Base-by-base conservation (phyloP, 495 filamentous ascomycete species). In the Lasiosphaeria ovina region DNA sequence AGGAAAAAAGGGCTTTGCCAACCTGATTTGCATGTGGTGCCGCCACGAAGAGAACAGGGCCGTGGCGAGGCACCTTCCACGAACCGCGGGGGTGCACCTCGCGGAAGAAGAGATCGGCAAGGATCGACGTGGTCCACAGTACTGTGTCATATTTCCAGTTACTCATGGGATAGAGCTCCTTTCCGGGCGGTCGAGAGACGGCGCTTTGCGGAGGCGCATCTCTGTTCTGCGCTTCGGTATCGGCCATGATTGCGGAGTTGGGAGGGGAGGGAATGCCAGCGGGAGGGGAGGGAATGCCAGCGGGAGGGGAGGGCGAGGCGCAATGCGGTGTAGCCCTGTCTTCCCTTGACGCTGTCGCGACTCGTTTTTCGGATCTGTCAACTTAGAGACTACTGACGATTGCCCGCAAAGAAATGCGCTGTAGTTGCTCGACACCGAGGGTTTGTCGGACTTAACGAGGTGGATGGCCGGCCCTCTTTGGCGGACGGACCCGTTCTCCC, bases 11-110 rank as follows among this genome's bases (percentile, higher is more conserved):
- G 14, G 17, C 49, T 49, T 45, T 14, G 17, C 48, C 55, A 56
- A 92, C 91, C 85, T 98, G 94, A 72, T 98, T 98, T 51, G 94
- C 95, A 81, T 98, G 94, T 62, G 94, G 94, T 17, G 95, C 94
- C n/a, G 92, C 93, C 61, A 98, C 94, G 69, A 98, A 93, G 45
- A 98, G 91, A 57, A 98, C 83, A 0, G 94, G 93, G 2, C 91
- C 94, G 62, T 83, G 82, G 60, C 87, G 82, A 40, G 94, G 94
- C 31, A 98, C 88, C 73, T 90, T 91, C 91, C 94, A 98, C 51
- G 91, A 87, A 58, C 92, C 90, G 50, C 94, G 88, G 7, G 94
- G 93, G 69, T 98, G 93, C 3, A 98, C 90, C 76, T 98, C 94
- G 65, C 94, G 86, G 80, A 98, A 98, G 84, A 98, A 98, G 57